Percentiles rank a stretch among this genome's conserved stretches.
Conservation (phyloP, 140 eudicot genomes). For the Cichorium intybus region DNA sequence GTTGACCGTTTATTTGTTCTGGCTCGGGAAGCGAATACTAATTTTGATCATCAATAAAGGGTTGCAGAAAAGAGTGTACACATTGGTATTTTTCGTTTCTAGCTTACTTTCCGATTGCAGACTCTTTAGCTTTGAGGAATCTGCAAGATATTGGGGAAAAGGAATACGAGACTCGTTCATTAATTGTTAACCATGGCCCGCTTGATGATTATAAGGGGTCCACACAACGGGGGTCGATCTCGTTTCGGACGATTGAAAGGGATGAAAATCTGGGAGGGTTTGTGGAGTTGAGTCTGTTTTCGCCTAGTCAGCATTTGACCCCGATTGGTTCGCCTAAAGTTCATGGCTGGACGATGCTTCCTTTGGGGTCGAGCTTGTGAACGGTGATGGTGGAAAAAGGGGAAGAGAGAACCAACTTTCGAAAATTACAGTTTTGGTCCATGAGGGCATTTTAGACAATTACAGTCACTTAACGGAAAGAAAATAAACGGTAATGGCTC, state of each 20-base stretch:
- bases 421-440: too few relatives aligned
- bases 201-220: slow-evolving; percentile 45
- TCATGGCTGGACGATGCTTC: slow-evolving; percentile 62
- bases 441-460: too few relatives aligned
- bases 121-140: slow-evolving; percentile 72
- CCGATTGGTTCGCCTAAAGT: slow-evolving; percentile 61
- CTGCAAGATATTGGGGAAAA: slow-evolving; percentile 57
- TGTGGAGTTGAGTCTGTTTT: slow-evolving; percentile 81
- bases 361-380: slow-evolving; percentile 29
- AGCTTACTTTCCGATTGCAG: slow-evolving; percentile 85
- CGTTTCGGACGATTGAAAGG: slow-evolving; percentile 63
- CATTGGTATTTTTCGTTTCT: slow-evolving; percentile 65
- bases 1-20: slow-evolving; percentile 59
- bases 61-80: slow-evolving; percentile 83
- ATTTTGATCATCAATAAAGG: slow-evolving; percentile 77
- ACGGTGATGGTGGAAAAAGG: slow-evolving; percentile 21
- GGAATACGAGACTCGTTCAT: slow-evolving; percentile 68
- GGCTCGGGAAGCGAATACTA: slow-evolving; percentile 75
- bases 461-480: too few relatives aligned
- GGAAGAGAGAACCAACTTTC: too few relatives aligned
- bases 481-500: too few relatives aligned
- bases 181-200: slow-evolving; percentile 63
- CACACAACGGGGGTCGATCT: slow-evolving; percentile 64
- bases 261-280: slow-evolving; percentile 46
- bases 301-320: slow-evolving; percentile 51